Evolutionary conservation across 23 red algal species (phyloP).

Genomic region (Gracilaria gracilis): DNA sequence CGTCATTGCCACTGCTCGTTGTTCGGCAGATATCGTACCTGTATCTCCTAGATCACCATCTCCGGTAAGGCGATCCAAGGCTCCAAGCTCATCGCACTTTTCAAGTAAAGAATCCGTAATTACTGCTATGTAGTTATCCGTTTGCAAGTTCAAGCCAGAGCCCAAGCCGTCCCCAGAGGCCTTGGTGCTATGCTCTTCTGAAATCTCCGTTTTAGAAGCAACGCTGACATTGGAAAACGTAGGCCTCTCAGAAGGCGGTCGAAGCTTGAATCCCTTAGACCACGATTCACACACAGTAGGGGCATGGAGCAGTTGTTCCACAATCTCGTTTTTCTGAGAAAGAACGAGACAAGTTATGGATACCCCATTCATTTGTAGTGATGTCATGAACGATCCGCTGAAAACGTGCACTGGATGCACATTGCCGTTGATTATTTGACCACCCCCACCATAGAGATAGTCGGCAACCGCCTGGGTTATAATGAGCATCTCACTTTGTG

Average conservation of each 20-base stretch:
- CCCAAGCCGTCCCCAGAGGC: not conserved
- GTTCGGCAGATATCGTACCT: conserved; percentile 20
- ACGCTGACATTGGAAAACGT: not conserved
- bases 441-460: conserved; percentile 29
- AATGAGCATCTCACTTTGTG: conserved; percentile 73
- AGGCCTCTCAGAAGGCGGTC: conserved; percentile 20
- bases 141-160: not conserved
- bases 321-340: conserved; percentile 14
- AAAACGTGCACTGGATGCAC: conserved; percentile 46
- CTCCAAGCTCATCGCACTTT: conserved; percentile 26
- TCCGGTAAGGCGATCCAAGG: conserved; percentile 46
- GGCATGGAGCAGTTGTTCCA: conserved; percentile 44
- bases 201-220: too few relatives aligned
- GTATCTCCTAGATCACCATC: conserved; percentile 78
- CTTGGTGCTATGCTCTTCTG: not conserved
- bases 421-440: conserved; percentile 32
- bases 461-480: conserved; percentile 40
- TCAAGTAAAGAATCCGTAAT: conserved; percentile 29
- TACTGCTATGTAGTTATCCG: conserved; percentile 33
- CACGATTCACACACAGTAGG: conserved; percentile 25
- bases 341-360: conserved; percentile 59
- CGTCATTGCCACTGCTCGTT: not conserved
- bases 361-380: conserved; percentile 66
- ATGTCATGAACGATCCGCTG: conserved; percentile 64
- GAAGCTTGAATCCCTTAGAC: conserved; percentile 35